A percentile compares a stretch with the other conserved stretches of the same genome.
These are phyloP conservation scores for Calocybe cyanea DNA, from an alignment of 768 basidiomycete genomes.

Conservation along the genomic window DNA sequence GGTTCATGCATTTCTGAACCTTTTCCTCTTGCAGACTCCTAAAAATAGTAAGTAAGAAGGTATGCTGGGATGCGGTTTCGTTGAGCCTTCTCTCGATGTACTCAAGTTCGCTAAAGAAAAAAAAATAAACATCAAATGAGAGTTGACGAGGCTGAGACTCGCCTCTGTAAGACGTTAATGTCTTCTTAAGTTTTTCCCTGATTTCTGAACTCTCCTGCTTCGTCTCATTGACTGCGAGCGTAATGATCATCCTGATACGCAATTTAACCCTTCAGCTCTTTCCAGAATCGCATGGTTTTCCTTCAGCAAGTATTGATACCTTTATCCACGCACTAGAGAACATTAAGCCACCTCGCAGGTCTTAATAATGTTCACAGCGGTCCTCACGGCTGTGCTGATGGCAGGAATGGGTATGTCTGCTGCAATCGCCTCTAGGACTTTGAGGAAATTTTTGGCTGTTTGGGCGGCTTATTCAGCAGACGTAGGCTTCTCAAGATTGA, in stretches of 20 bases:
- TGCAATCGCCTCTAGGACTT: slow-evolving; percentile 4
- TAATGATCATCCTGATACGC: slow-evolving; percentile 6
- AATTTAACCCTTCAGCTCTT: slow-evolving; percentile 7
- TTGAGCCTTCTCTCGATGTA: slow-evolving; percentile 5
- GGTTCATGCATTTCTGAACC: slow-evolving; percentile 4
- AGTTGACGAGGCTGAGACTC: too few relatives aligned
- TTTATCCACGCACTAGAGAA: neutral
- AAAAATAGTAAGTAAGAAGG: slow-evolving; percentile 2
- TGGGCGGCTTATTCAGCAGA: slow-evolving; percentile 3
- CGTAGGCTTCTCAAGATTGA: too few relatives aligned
- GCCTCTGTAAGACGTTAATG: slow-evolving; percentile 2
- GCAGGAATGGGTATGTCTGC: slow-evolving; percentile 5
- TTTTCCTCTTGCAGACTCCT: neutral
- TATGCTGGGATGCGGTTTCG: neutral
- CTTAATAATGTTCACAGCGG: slow-evolving; percentile 2
- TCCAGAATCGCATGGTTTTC: slow-evolving; percentile 5
- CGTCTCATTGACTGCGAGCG: slow-evolving; percentile 2
- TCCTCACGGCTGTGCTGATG: neutral
- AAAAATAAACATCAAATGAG: too few relatives aligned
- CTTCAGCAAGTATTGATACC: neutral
- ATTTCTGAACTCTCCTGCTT: slow-evolving; percentile 6
- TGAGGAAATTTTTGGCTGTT: slow-evolving; percentile 5
- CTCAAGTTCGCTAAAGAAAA: slow-evolving; percentile 2
- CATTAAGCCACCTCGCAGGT: slow-evolving; percentile 9
- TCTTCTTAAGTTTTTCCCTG: neutral